Evolutionary conservation across 1,284 basidiomycete species (phyloP).

Genomic region (Megacollybia platyphylla): DNA sequence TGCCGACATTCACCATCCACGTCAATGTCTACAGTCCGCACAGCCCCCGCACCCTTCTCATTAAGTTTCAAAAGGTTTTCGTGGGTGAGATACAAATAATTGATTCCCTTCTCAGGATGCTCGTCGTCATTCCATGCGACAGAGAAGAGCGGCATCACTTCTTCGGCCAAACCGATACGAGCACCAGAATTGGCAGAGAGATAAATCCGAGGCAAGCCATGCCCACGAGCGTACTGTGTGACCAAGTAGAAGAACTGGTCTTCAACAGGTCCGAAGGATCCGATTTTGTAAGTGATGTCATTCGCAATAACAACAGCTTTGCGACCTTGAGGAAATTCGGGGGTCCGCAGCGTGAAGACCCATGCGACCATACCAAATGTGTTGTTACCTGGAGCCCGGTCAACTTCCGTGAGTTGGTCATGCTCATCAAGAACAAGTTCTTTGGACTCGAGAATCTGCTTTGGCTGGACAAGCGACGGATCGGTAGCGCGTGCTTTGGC

Average conservation of each 20-base stretch:
- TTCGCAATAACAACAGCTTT: conserved; percentile 88
- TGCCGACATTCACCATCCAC: conserved; percentile 80
- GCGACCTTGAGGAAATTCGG: conserved; percentile 88
- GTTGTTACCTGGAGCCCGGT: conserved; percentile 88
- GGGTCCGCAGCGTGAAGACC: conserved; percentile 89
- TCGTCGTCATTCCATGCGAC: conserved; percentile 80
- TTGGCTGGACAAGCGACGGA: conserved; percentile 62
- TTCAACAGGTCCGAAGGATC: conserved; percentile 93
- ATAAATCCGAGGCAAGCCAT: conserved; percentile 89
- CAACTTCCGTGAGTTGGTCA: conserved; percentile 82
- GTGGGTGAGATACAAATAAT: conserved; percentile 90
- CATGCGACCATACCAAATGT: conserved; percentile 97
- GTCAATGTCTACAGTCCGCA: conserved; percentile 78
- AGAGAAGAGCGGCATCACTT: conserved; percentile 81
- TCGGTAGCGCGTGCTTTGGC: conserved; percentile 54
- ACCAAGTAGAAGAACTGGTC: conserved; percentile 96
- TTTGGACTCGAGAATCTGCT: conserved; percentile 68
- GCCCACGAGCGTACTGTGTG: conserved; percentile 83
- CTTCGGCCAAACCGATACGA: conserved; percentile 92
- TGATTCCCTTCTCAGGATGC: conserved; percentile 89
- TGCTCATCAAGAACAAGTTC: conserved; percentile 95
- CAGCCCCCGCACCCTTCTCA: conserved; percentile 67
- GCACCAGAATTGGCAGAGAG: conserved; percentile 98
- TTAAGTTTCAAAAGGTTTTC: conserved; percentile 78
- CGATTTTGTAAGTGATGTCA: conserved; percentile 98